Percentiles rank a stretch among this genome's conserved stretches.
Evolutionary conservation across 768 basidiomycete genomes (phyloP).

Genomic region (Naematelia encephala): DNA sequence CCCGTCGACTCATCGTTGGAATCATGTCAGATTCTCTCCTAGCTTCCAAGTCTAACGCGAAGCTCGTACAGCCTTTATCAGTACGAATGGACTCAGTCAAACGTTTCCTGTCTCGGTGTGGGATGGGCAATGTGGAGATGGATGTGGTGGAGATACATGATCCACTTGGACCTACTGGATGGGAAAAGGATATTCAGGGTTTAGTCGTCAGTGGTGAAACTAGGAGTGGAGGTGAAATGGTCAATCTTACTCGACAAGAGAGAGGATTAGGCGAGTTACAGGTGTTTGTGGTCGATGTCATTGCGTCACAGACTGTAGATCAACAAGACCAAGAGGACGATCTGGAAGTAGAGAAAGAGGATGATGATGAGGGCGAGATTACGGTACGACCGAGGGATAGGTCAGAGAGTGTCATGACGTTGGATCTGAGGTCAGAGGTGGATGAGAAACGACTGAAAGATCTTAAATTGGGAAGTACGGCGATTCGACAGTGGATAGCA

Average conservation of each 20-base stretch:
- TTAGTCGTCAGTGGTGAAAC: constrained; percentile 92
- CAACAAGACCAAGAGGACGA: background rate
- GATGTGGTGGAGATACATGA: constrained; percentile 74
- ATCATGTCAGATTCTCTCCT: constrained; percentile 52
- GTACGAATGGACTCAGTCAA: constrained; percentile 60
- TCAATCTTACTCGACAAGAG: constrained; percentile 56
- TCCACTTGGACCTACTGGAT: constrained; percentile 85
- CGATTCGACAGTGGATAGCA: constrained; percentile 82
- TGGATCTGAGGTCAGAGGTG: constrained; percentile 54
- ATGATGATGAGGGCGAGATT: background rate
- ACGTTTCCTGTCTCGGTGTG: constrained; percentile 58
- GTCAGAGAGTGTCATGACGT: background rate
- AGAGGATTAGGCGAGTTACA: constrained; percentile 61
- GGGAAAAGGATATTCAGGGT: constrained; percentile 83
- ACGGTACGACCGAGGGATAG: background rate
- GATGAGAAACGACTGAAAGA: constrained; percentile 69
- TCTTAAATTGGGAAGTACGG: constrained; percentile 92
- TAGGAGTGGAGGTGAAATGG: constrained; percentile 56
- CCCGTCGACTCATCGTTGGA: constrained; percentile 79
- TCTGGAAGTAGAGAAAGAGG: background rate
- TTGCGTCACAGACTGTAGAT: constrained; percentile 45
- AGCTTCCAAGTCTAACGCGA: constrained; percentile 28
- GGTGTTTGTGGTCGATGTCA: constrained; percentile 82
- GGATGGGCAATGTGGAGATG: constrained; percentile 5
- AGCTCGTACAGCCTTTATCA: constrained; percentile 28